Conservation (phyloP, 169 alveolate genomes). For the Cryptosporidium baileyi region DNA sequence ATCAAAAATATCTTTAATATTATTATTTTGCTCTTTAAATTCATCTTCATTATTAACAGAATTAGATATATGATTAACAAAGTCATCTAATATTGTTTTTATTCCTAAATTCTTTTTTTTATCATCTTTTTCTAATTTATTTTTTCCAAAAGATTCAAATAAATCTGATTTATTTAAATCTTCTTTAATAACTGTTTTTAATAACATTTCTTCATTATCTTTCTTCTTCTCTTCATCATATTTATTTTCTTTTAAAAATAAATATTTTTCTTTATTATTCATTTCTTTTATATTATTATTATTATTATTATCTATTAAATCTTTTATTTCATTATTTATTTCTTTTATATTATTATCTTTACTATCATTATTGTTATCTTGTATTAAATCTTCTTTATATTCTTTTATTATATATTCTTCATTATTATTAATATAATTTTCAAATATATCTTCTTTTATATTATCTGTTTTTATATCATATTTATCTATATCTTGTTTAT, state of each 20-base stretch:
- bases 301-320: not conserved
- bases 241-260: no score
- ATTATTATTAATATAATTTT: not conserved
- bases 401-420: constrained; percentile 49
- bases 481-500: not conserved
- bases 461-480: not conserved
- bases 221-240: no score
- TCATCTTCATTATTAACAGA: constrained; percentile 66
- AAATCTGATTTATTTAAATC: no score
- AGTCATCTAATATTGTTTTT: constrained; percentile 20
- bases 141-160: no score
- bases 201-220: no score
- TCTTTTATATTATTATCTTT: not conserved
- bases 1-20: constrained; percentile 56
- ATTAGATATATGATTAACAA: constrained; percentile 48
- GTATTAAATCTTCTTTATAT: constrained; percentile 9
- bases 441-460: not conserved
- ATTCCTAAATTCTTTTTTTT: not conserved
- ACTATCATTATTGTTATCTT: not conserved
- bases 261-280: not conserved
- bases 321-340: not conserved
- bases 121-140: not conserved
- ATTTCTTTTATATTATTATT: not conserved
- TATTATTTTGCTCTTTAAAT: constrained; percentile 19
- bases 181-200: no score